phyloP scores from a whole-genome alignment of 177 flowering plant genomes.

The Vitis hybrid region DNA sequence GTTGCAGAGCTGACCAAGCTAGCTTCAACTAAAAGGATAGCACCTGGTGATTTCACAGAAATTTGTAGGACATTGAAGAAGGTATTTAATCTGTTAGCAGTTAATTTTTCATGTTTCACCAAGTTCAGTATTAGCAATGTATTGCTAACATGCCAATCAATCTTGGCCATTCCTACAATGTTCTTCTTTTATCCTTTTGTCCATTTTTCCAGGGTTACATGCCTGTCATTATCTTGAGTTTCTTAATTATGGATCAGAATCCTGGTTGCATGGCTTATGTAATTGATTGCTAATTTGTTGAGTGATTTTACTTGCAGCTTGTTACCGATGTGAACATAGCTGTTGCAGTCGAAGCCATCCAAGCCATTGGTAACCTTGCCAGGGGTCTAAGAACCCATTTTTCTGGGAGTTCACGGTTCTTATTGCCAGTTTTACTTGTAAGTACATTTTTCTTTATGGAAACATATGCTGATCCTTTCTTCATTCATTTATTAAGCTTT shows the following conservation, averaged over 20 bases:
- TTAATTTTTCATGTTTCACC: background rate
- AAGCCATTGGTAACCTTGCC: constrained; percentile 95
- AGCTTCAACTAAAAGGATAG: constrained; percentile 87
- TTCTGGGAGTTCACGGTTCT: constrained; percentile 77
- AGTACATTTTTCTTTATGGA: constrained; percentile 28
- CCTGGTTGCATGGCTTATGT: background rate
- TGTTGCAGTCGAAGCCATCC: constrained; percentile 97
- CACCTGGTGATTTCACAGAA: constrained; percentile 97
- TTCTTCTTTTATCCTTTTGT: background rate
- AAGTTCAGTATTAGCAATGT: background rate
- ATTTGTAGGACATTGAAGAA: constrained; percentile 85
- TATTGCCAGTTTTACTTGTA: constrained; percentile 90
- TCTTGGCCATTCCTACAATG: too few species aligned
- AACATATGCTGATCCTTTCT: background rate
- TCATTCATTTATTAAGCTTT: too few species aligned
- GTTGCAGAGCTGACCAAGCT: constrained; percentile 94
- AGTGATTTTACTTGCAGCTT: constrained; percentile 59
- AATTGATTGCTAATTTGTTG: background rate
- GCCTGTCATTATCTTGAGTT: constrained; percentile 1
- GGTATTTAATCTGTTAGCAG: constrained; percentile 35
- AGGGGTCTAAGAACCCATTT: constrained; percentile 82
- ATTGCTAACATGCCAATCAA: too few species aligned
- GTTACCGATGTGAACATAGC: constrained; percentile 96
- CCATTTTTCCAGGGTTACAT: background rate
- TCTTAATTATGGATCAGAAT: background rate